Conservation (phyloP, 306 rosid species). For the Elaeagnus macrophylla region DNA sequence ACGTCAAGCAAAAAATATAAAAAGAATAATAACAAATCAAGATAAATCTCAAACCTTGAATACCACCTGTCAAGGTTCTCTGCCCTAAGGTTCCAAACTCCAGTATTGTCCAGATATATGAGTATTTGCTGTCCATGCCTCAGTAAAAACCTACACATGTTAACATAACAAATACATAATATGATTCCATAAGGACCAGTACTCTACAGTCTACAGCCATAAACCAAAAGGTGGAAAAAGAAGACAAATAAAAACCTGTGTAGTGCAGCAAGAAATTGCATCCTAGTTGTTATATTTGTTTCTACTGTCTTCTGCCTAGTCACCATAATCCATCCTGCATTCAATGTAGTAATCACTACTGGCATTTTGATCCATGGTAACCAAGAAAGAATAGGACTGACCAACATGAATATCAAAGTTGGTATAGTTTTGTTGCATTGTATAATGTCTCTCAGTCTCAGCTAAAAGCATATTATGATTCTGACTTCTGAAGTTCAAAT, state of each 20-base stretch:
- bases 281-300: slow-evolving; percentile 72
- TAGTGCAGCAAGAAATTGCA: slow-evolving; percentile 64
- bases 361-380: too few relatives aligned
- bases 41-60: slow-evolving; percentile 81
- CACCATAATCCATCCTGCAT: slow-evolving; percentile 62
- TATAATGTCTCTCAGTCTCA: slow-evolving; percentile 73
- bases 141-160: slow-evolving; percentile 65
- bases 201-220: neutral
- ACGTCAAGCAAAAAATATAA: too few relatives aligned
- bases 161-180: slow-evolving; percentile 1
- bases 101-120: slow-evolving; percentile 65
- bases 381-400: too few relatives aligned
- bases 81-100: slow-evolving; percentile 70
- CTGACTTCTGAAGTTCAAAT: slow-evolving; percentile 82
- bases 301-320: slow-evolving; percentile 65
- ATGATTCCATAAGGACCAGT: too few relatives aligned
- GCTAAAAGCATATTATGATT: slow-evolving; percentile 59
- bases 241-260: slow-evolving; percentile 48
- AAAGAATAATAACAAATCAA: too few relatives aligned
- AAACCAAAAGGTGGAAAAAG: neutral
- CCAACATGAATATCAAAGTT: too few relatives aligned
- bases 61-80: slow-evolving; percentile 90
- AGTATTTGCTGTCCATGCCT: slow-evolving; percentile 81
- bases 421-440: slow-evolving; percentile 54
- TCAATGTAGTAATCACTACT: slow-evolving; percentile 78